Evolutionary conservation across 1,284 basidiomycete genomes (phyloP), one percentile per base, ranked within the genome.

Genomic region (Sporisorium exsertum): DNA sequence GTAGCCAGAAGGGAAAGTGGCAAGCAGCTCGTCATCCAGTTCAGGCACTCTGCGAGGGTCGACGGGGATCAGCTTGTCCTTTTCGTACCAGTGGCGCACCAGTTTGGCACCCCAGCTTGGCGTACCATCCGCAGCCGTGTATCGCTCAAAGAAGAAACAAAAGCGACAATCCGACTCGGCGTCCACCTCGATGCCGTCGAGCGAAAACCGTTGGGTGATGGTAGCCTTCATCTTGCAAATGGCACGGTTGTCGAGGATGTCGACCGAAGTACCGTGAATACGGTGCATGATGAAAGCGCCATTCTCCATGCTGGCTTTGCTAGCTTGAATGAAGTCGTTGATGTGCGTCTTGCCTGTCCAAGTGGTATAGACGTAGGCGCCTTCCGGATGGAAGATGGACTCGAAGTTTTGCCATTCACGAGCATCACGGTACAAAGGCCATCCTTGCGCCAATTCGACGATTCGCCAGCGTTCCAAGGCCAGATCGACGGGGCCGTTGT

Each of bases 321-420:
- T 64, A 5, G 81, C 77, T 55, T 78, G 55, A 60, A 84, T 83
- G 27, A 84, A 84, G 45, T 84, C 75, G 52, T 84, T 78, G 35
- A 84, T 77, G 24, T 81, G 83, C 1, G 80, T 79, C 20, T 81
- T 80, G 29, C 81, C 81, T 1, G 71, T 77, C 83, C 83, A 84
- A 3, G 83, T 84, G 9, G 83, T 84, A 57, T 84, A 84, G 10
- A 84, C 83, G 55, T 78, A 81, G 58, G 82, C 82, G 10, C 82
- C 79, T 15, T 84, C 69, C 1, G 68, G 67, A 6, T 81, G 79
- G 27, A 84, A 84, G n/a, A 84, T 65, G 3, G 79, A 74, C 20
- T 71, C 27, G 64, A 84, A 74, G 67, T 81, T 78, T 16, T 65
- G 76, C 83, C 83, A 84, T 52, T 84, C 83, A 7, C 82, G 82